Conservation (phyloP, 441 rosid genomes). For the Omphalea diandra region DNA sequence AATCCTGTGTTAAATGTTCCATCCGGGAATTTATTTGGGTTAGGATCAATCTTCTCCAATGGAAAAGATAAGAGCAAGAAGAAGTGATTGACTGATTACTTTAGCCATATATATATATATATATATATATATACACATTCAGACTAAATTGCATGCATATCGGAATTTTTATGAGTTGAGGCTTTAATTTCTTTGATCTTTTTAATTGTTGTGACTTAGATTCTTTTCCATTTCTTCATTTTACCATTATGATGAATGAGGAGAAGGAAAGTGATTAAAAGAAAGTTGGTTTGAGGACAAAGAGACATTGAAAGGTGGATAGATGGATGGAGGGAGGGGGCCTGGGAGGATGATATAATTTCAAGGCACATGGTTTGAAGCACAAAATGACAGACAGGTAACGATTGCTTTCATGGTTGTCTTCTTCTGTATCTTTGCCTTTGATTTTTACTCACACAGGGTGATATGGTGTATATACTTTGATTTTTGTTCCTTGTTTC, state of each 20-base stretch:
- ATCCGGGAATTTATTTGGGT: constrained; percentile 69
- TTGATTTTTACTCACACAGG: constrained; percentile 21
- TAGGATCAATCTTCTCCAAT: constrained; percentile 70
- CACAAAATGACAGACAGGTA: constrained; percentile 38
- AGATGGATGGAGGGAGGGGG: constrained; percentile 27
- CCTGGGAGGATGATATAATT: constrained; percentile 28
- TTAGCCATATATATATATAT: no score
- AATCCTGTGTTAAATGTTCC: constrained; percentile 74
- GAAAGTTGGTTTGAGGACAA: constrained; percentile 8
- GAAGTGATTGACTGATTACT: constrained; percentile 35
- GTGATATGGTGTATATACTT: constrained; percentile 3
- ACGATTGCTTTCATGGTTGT: constrained; percentile 36
- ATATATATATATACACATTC: no score
- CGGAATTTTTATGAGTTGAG: constrained; percentile 9
- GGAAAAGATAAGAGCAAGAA: constrained; percentile 70
- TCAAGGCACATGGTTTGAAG: constrained; percentile 33
- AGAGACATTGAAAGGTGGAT: constrained; percentile 19
- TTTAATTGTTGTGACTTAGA: no score
- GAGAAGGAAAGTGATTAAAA: no score
- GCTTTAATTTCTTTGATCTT: background rate
- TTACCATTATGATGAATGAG: constrained; percentile 1
- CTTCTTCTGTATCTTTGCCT: constrained; percentile 22
- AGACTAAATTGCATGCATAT: no score
- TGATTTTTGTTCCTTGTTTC: constrained; percentile 3
- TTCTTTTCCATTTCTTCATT: background rate